These are phyloP conservation scores for Saccharum officinarum DNA, from an alignment of 176 grass and related monocot genomes.

Conservation along the genomic window DNA sequence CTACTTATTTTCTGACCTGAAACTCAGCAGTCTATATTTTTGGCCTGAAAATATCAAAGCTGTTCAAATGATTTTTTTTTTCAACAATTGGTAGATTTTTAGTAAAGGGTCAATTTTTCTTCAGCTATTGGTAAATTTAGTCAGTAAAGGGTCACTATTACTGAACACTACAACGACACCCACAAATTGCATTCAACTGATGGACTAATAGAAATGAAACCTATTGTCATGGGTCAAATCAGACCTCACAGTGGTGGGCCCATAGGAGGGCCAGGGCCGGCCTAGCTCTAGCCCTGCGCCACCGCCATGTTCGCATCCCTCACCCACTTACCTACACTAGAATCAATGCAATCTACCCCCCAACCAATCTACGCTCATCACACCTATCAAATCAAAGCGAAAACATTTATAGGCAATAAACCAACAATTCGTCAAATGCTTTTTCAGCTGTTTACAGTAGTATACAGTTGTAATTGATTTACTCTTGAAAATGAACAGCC, in stretches of 20 bases:
- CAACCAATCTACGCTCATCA: neutral
- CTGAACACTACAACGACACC: neutral
- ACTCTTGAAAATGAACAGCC: neutral
- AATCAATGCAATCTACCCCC: neutral
- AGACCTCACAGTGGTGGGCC: neutral
- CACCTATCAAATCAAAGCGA: neutral
- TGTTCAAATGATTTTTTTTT: neutral
- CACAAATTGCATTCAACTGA: neutral
- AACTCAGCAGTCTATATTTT: neutral
- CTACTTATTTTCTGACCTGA: slow-evolving; percentile 4
- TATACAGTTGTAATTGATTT: neutral
- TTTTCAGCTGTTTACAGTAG: neutral
- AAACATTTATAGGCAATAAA: slow-evolving; percentile 13
- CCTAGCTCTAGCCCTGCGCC: neutral
- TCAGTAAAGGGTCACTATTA: neutral
- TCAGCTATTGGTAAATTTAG: neutral
- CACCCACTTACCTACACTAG: neutral
- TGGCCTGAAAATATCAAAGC: neutral
- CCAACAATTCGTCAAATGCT: slow-evolving; percentile 4
- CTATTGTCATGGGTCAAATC: neutral
- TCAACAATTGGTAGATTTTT: neutral
- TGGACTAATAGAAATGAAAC: neutral
- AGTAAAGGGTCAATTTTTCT: neutral
- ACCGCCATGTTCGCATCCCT: neutral
- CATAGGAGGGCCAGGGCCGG: neutral